Conservation (phyloP, 352 stramenopile species). For the Globisporangium uncinulatum region DNA sequence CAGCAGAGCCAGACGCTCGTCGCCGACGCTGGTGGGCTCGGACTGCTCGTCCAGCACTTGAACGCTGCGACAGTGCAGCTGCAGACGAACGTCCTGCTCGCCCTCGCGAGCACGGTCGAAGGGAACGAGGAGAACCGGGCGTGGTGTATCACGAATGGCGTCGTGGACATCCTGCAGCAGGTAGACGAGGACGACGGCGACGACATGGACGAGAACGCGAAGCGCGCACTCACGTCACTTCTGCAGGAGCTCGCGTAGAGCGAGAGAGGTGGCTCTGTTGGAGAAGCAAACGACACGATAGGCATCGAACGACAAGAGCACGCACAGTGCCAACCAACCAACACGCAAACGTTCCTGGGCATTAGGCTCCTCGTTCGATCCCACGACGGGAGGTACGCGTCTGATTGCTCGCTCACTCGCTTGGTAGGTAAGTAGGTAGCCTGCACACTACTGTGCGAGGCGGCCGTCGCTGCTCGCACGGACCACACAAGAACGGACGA, state of each 20-base stretch:
- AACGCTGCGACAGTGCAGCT: slow-evolving; percentile 34
- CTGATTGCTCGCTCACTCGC: neutral
- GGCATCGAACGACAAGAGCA: neutral
- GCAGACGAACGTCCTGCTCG: slow-evolving; percentile 66
- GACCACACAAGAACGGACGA: too few species aligned
- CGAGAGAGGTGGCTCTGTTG: too few species aligned
- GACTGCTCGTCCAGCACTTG: slow-evolving; percentile 50
- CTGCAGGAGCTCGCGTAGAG: slow-evolving; percentile 31
- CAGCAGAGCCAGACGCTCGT: slow-evolving; percentile 53
- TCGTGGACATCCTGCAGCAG: slow-evolving; percentile 27
- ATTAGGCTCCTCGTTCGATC: slow-evolving; percentile 1
- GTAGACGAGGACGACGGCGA: slow-evolving; percentile 42
- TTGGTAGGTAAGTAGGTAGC: neutral
- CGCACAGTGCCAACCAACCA: neutral
- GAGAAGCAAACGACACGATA: too few species aligned
- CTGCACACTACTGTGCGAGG: neutral
- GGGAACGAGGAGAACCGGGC: slow-evolving; percentile 42
- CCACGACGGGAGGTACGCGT: neutral
- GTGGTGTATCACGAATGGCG: slow-evolving; percentile 39
- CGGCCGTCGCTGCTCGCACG: neutral
- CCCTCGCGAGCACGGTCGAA: slow-evolving; percentile 49
- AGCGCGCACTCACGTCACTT: slow-evolving; percentile 39
- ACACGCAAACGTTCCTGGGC: neutral
- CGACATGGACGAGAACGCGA: slow-evolving; percentile 47
- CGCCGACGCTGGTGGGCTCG: slow-evolving; percentile 51